These are phyloP conservation scores for Stipa capillata DNA, from an alignment of 176 grass and related monocot genomes.

Conservation along the genomic window DNA sequence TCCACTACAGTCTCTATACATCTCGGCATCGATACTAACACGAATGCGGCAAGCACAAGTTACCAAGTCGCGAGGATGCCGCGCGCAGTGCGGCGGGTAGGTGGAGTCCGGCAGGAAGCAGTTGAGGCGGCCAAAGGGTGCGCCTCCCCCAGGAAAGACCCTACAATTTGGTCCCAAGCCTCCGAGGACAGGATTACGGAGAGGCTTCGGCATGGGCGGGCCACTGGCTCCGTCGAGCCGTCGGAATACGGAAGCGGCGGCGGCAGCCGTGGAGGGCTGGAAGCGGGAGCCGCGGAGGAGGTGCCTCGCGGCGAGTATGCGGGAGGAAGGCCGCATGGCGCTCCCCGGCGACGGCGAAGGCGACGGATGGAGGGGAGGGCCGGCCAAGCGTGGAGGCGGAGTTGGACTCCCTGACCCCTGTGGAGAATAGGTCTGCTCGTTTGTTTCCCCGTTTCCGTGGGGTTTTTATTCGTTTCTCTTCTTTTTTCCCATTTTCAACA, in stretches of 20 bases:
- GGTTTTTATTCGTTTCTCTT: neutral
- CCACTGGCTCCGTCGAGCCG: constrained; percentile 18
- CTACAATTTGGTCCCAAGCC: constrained; percentile 2
- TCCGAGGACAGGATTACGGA: constrained; percentile 8
- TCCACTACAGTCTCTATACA: neutral
- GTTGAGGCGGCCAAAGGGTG: neutral
- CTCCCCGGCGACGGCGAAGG: neutral
- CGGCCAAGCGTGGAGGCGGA: neutral
- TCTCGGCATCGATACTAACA: neutral
- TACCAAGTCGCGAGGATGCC: constrained; percentile 32
- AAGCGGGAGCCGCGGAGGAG: constrained; percentile 18
- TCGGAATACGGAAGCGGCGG: constrained; percentile 6
- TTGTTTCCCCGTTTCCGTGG: neutral
- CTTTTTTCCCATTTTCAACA: neutral
- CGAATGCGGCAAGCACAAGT: neutral
- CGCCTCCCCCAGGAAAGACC: neutral
- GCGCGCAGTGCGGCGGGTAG: neutral
- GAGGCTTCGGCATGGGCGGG: constrained; percentile 12
- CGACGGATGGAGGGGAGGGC: neutral
- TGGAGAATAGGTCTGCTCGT: neutral
- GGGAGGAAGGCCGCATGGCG: constrained; percentile 34
- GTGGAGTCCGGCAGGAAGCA: constrained; percentile 20
- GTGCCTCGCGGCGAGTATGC: constrained; percentile 29
- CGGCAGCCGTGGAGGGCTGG: neutral
- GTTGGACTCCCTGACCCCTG: constrained; percentile 11